Conservation (phyloP, 805 yeast genomes). For the Starmerella ratchasimensis region DNA sequence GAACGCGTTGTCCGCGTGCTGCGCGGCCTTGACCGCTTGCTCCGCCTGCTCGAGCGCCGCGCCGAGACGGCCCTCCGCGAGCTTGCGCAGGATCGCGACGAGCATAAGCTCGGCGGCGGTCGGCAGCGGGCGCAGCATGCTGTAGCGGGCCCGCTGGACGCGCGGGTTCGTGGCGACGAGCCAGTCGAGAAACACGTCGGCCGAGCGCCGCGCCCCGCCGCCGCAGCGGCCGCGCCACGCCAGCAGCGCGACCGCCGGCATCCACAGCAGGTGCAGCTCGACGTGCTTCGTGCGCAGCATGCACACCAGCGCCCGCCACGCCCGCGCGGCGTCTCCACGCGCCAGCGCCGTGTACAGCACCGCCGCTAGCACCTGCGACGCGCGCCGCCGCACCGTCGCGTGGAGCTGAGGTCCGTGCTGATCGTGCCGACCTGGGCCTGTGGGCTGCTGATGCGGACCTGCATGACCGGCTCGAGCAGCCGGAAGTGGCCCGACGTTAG, state of each 20-base stretch:
- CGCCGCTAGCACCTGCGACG: constrained; percentile 8
- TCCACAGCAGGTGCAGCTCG: constrained; percentile 12
- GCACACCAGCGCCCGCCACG: constrained; percentile 8
- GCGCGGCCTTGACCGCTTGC: constrained; percentile 4
- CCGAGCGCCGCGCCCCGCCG: not conserved
- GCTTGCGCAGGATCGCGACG: constrained; percentile 4
- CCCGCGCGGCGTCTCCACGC: constrained; percentile 13
- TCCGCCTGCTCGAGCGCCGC: constrained; percentile 13
- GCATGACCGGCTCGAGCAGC: constrained; percentile 80
- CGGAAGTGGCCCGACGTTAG: too few relatives aligned
- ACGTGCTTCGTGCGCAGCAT: constrained; percentile 9
- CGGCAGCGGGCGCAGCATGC: constrained; percentile 1
- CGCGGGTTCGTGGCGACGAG: constrained; percentile 14
- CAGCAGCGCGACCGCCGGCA: constrained; percentile 16
- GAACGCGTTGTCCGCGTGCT: constrained; percentile 5
- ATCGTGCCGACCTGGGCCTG: constrained; percentile 64
- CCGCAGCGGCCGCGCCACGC: constrained; percentile 7
- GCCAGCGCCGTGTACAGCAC: constrained; percentile 7
- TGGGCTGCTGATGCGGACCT: constrained; percentile 47
- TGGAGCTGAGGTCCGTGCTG: constrained; percentile 75
- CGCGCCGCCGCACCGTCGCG: constrained; percentile 14
- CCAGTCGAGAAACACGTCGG: constrained; percentile 13
- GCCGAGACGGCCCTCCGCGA: constrained; percentile 1
- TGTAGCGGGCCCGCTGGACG: not conserved
- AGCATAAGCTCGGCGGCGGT: constrained; percentile 7